Evolutionary conservation across 192 early-diverging fungal species (phyloP), one percentile per base, ranked within the genome.

Genomic region (Entrophospora sp.): DNA sequence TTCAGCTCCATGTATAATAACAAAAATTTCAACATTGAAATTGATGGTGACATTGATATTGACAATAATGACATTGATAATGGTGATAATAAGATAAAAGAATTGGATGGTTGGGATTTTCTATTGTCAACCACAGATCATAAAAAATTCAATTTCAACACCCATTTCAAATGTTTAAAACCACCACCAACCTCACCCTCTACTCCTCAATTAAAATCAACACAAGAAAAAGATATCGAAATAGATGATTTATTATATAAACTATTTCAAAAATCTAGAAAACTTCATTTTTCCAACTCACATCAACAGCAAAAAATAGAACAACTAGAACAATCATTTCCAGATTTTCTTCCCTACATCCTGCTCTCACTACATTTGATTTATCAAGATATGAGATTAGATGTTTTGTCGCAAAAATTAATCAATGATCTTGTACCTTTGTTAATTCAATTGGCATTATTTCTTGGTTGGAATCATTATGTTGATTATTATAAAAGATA

Each of bases 381-480:
- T 20, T 77, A 81, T 57, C 82, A 85, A 32, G 79, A 86, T 64
- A 38, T 82, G 16, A 76, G 75, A 42, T 61, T 81, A 20, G 70
- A 75, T 59, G n/a, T 73, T 22, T 40, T 58, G 5, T 71, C 67
- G 3, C 63, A 68, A 42, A 63, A 73, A 18, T 68, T 73, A 13
- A 44, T 67, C 3, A 44, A 75, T 8, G 48, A 66, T 32, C 31
- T 69, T 34, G 37, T 55, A 12, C 77, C 71, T 37, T 18, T 72
- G 2, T 43, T 81, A 37, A 61, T 72, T 27, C 46, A 72, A 7
- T 40, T 76, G 32, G 53, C 78, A 5, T 60, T 51, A 10, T 40
- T 73, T 34, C 45, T 71, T 5, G 44, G 58, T 3, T 73, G 69
- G 71, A 51, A 70, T 4, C 38, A 53, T 22, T 75, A 69, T 64